Conservation (phyloP, 768 basidiomycete genomes). For the Artomyces pyxidatus region DNA sequence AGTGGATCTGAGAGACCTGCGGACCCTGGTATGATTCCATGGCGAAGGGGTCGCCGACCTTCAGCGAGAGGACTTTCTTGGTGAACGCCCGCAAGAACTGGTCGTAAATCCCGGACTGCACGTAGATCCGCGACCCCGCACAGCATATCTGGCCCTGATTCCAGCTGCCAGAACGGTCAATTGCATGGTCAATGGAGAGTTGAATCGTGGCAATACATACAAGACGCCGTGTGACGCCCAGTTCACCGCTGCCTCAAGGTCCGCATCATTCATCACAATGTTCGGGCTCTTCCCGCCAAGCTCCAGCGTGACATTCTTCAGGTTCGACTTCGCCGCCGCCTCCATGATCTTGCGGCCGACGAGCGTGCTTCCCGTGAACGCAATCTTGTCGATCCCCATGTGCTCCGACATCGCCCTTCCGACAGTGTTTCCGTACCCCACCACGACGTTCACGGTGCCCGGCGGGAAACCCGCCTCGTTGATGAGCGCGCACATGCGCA, state of each 20-base stretch:
- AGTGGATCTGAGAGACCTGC: constrained; percentile 70
- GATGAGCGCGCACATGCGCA: constrained; percentile 36
- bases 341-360: constrained; percentile 58
- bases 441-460: constrained; percentile 54
- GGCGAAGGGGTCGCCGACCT: constrained; percentile 66
- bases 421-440: constrained; percentile 45
- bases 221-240: constrained; percentile 55
- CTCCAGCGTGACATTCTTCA: constrained; percentile 66
- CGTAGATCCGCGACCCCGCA: constrained; percentile 76
- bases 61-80: constrained; percentile 42
- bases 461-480: constrained; percentile 54
- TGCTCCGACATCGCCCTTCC: constrained; percentile 52
- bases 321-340: constrained; percentile 49
- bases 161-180: constrained; percentile 31
- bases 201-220: too few relatives aligned
- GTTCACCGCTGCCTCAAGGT: constrained; percentile 47
- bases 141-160: constrained; percentile 79
- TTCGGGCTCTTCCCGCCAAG: constrained; percentile 59
- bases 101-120: constrained; percentile 76
- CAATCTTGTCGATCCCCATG: constrained; percentile 54
- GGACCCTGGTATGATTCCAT: constrained; percentile 63
- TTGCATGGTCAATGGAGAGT: not conserved
- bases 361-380: constrained; percentile 65
- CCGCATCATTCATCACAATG: constrained; percentile 55
- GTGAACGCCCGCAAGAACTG: constrained; percentile 57